Conservation (phyloP, 139 green algal species). For the Coelastrella sp. region DNA sequence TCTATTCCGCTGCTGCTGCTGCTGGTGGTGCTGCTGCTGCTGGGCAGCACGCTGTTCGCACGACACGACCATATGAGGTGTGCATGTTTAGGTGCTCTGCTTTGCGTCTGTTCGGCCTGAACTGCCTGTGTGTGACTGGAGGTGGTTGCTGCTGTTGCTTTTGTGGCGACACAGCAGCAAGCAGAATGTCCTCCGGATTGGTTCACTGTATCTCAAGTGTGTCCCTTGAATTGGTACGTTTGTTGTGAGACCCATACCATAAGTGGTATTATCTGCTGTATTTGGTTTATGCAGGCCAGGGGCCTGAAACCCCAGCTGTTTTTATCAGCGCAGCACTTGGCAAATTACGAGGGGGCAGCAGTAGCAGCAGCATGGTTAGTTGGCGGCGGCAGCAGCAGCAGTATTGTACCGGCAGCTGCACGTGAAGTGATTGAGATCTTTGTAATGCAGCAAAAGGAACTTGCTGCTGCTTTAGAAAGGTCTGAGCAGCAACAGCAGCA, state of each 20-base stretch:
- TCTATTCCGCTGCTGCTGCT: no score
- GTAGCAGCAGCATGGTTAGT: not conserved
- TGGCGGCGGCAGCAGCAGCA: not conserved
- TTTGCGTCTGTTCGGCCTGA: no score
- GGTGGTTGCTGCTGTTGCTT: no score
- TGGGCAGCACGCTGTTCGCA: no score
- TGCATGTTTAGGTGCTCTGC: no score
- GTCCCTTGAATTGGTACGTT: not conserved
- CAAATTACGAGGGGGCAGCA: conserved; percentile 1
- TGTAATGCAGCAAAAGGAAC: conserved; percentile 70
- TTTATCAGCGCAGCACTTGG: conserved; percentile 53
- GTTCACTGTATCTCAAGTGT: no score
- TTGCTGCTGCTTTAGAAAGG: conserved; percentile 38
- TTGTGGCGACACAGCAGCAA: no score
- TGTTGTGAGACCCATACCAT: not conserved
- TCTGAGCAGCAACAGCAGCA: conserved; percentile 11
- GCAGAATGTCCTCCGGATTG: no score
- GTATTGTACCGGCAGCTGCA: conserved; percentile 58
- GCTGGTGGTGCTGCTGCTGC: no score
- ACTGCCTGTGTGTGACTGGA: no score
- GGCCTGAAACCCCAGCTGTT: conserved; percentile 70
- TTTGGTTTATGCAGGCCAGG: conserved; percentile 7
- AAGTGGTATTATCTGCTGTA: no score
- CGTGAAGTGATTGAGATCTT: conserved; percentile 72
- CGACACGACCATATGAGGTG: no score